A percentile compares a stretch with the other conserved stretches of the same genome.
Evolutionary conservation across 2,329 filamentous ascomycete species (phyloP).

Genomic region (Cladosporium sp.): DNA sequence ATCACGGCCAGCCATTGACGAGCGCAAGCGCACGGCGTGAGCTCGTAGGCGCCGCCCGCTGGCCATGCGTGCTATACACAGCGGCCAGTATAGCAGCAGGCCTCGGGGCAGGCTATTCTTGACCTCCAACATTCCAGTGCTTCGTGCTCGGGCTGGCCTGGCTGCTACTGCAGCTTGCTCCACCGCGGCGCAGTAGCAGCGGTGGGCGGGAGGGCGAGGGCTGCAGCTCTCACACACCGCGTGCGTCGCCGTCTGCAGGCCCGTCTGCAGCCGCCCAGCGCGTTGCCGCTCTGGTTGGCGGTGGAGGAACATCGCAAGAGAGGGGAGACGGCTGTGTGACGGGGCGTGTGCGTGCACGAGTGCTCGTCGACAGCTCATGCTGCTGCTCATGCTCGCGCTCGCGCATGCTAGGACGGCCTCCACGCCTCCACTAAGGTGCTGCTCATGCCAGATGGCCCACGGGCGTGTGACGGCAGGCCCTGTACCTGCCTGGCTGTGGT

Average conservation of each 20-base stretch:
- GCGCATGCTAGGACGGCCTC: not conserved
- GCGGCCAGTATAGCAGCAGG: constrained; percentile 6
- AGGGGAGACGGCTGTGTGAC: not conserved
- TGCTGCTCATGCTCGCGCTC: not conserved
- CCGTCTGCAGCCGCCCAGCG: not conserved
- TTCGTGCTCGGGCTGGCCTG: constrained; percentile 5
- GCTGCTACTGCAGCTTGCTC: constrained; percentile 6
- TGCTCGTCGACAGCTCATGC: not conserved
- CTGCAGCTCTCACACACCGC: constrained; percentile 2
- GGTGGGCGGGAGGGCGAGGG: not conserved
- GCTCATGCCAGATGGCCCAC: not conserved
- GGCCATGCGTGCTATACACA: constrained; percentile 1
- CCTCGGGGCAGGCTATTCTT: constrained; percentile 3
- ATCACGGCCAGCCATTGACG: not conserved
- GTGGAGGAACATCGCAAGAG: not conserved
- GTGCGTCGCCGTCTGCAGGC: constrained; percentile 1
- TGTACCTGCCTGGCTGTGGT: not conserved
- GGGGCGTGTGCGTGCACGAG: not conserved
- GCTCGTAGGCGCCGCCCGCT: constrained; percentile 4
- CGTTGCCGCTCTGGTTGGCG: not conserved
- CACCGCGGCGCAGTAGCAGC: not conserved
- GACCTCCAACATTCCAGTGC: constrained; percentile 1
- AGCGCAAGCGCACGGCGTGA: not conserved
- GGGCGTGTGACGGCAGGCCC: not conserved
- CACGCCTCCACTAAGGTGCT: not conserved